Evolutionary conservation across 768 basidiomycete species (phyloP).

Genomic region (Paxillus rubicundulus): DNA sequence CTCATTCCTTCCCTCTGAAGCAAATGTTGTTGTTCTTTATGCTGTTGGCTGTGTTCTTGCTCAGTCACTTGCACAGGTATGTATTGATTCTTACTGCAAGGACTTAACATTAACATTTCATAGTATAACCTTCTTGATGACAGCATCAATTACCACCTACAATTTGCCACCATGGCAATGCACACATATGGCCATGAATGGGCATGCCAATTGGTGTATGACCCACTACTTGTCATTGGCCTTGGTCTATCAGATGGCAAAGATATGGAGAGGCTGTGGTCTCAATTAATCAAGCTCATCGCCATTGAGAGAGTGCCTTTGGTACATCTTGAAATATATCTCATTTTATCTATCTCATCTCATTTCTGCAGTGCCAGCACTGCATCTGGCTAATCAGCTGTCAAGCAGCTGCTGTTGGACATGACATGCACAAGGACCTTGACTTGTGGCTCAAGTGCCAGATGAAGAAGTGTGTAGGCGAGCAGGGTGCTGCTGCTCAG

Average conservation of each 20-base stretch:
- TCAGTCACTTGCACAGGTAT: conserved; percentile 22
- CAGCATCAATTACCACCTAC: conserved; percentile 17
- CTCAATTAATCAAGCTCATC: conserved; percentile 32
- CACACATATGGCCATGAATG: conserved; percentile 41
- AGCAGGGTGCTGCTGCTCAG: conserved; percentile 4
- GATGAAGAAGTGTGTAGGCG: conserved; percentile 15
- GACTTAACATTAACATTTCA: neutral
- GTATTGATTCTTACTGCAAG: neutral
- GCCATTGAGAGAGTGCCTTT: conserved; percentile 27
- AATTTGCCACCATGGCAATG: conserved; percentile 34
- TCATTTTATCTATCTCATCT: neutral
- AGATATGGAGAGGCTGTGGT: conserved; percentile 31
- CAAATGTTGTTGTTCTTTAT: conserved; percentile 32
- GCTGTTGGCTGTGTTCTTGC: conserved; percentile 37
- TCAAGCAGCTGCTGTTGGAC: conserved; percentile 27
- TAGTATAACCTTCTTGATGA: conserved; percentile 30
- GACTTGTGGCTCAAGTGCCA: conserved; percentile 32
- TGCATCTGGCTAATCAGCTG: conserved; percentile 36
- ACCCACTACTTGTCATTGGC: conserved; percentile 23
- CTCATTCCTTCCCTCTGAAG: conserved; percentile 23
- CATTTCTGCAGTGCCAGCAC: conserved; percentile 13
- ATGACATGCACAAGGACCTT: conserved; percentile 26
- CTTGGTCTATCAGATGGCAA: conserved; percentile 20
- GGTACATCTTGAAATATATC: conserved; percentile 21
- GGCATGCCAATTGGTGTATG: conserved; percentile 16